Evolutionary conservation across 2,329 filamentous ascomycete species (phyloP).

Genomic region (Monosporascus sp.): DNA sequence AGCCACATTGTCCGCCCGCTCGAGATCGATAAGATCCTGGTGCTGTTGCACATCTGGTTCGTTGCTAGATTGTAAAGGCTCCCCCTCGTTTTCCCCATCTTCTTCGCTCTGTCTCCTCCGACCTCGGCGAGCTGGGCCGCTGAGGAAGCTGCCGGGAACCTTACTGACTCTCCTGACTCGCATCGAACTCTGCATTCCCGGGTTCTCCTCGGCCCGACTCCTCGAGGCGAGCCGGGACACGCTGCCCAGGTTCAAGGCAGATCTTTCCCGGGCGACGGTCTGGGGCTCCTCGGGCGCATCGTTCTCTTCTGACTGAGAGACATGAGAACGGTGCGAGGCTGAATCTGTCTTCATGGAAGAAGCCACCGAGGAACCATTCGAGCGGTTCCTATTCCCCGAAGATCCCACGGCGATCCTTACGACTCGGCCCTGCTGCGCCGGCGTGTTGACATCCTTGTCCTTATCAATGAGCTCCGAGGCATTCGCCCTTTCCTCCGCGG

Average conservation of each 20-base stretch:
- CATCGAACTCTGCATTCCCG: conserved; percentile 65
- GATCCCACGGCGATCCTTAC: conserved; percentile 51
- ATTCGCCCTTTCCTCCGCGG: conserved; percentile 33
- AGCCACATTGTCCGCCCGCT: conserved; percentile 28
- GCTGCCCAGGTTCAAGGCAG: conserved; percentile 44
- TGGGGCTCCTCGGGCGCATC: conserved; percentile 44
- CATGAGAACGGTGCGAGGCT: conserved; percentile 28
- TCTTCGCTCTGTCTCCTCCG: conserved; percentile 64
- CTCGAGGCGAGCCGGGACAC: conserved; percentile 47
- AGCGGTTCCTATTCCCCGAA: conserved; percentile 37
- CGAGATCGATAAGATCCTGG: conserved; percentile 29
- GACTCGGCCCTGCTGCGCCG: conserved; percentile 43
- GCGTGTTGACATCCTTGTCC: conserved; percentile 46
- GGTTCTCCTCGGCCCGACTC: conserved; percentile 55
- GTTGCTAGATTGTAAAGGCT: conserved; percentile 32
- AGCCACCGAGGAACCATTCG: conserved; percentile 29
- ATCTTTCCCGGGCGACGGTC: conserved; percentile 42
- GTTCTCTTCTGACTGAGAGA: conserved; percentile 29
- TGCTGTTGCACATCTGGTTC: conserved; percentile 36
- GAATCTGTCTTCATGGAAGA: conserved; percentile 28
- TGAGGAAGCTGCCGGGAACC: conserved; percentile 70
- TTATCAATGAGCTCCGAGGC: conserved; percentile 25
- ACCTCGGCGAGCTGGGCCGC: conserved; percentile 72
- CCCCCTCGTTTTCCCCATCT: conserved; percentile 46
- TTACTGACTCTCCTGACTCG: conserved; percentile 73